Conservation (phyloP, 2,329 filamentous ascomycete species). For the Pseudocercospora fijiensis region DNA sequence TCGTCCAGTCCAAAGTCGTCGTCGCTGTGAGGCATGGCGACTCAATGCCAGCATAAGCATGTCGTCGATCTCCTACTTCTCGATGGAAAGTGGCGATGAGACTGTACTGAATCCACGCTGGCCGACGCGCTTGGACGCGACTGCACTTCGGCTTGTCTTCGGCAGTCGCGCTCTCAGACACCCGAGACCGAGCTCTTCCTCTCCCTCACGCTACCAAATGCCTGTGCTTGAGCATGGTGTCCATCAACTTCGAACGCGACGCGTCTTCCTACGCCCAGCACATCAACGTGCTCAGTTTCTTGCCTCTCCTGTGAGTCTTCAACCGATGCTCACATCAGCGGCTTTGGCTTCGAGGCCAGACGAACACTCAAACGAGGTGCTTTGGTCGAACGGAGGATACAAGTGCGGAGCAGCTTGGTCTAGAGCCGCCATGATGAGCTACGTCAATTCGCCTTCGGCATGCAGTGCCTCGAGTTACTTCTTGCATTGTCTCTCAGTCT, state of each 20-base stretch:
- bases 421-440: conserved; percentile 8
- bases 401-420: conserved; percentile 6
- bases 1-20: conserved; percentile 37
- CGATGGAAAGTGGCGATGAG: conserved; percentile 10
- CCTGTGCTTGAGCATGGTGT: background rate
- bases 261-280: background rate
- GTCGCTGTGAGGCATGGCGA: conserved; percentile 35
- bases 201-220: background rate
- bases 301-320: background rate
- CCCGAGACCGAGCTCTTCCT: too few relatives aligned
- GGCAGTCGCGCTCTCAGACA: background rate
- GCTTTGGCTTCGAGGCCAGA: background rate
- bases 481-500: background rate
- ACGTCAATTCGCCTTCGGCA: background rate
- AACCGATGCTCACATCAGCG: background rate
- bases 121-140: conserved; percentile 11
- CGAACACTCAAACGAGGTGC: background rate
- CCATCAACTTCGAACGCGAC: conserved; percentile 6
- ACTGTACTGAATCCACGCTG: background rate
- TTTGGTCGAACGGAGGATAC: conserved; percentile 1
- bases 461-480: background rate
- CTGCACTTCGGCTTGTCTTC: background rate
- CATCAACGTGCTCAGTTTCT: background rate
- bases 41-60: conserved; percentile 17
- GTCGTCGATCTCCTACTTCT: conserved; percentile 1